Conservation (phyloP, 352 stramenopile genomes). For the Phytophthora sansomeana region DNA sequence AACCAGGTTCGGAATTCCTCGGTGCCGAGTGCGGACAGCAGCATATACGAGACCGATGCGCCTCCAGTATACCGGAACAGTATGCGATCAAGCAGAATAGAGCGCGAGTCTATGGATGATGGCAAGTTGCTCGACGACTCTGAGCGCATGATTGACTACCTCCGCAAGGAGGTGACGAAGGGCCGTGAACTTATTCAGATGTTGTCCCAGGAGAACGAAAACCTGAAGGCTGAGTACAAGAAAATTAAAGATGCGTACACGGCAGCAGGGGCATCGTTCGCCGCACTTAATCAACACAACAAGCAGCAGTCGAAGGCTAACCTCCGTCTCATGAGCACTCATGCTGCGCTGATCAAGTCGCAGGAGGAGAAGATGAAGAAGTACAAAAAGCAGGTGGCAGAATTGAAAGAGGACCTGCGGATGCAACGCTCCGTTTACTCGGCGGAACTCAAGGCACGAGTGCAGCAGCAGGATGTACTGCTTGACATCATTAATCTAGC, state of each 20-base stretch:
- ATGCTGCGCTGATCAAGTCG: slow-evolving; percentile 86
- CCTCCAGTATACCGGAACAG: slow-evolving; percentile 30
- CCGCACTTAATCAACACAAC: slow-evolving; percentile 93
- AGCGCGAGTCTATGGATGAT: slow-evolving; percentile 62
- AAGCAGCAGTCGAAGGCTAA: slow-evolving; percentile 95
- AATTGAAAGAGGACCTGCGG: slow-evolving; percentile 84
- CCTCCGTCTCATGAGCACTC: slow-evolving; percentile 89
- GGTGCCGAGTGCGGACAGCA: slow-evolving; percentile 34
- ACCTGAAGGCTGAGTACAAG: slow-evolving; percentile 89
- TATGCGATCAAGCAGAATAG: slow-evolving; percentile 39
- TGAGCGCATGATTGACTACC: slow-evolving; percentile 86
- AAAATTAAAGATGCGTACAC: slow-evolving; percentile 95
- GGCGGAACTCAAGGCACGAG: slow-evolving; percentile 75
- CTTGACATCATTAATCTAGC: slow-evolving; percentile 57
- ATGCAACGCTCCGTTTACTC: slow-evolving; percentile 86
- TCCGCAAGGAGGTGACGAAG: slow-evolving; percentile 84
- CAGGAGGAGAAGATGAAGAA: slow-evolving; percentile 93
- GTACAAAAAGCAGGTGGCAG: slow-evolving; percentile 85
- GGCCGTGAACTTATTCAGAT: slow-evolving; percentile 71
- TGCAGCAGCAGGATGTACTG: slow-evolving; percentile 46
- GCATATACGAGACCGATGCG: slow-evolving; percentile 56
- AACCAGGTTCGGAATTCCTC: slow-evolving; percentile 66
- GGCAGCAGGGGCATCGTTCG: slow-evolving; percentile 91
- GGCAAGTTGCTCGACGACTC: slow-evolving; percentile 83
- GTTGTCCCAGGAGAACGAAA: slow-evolving; percentile 80